These are phyloP conservation scores for Plantago coronopus DNA, from an alignment of 305 asterid genomes.

Conservation along the genomic window DNA sequence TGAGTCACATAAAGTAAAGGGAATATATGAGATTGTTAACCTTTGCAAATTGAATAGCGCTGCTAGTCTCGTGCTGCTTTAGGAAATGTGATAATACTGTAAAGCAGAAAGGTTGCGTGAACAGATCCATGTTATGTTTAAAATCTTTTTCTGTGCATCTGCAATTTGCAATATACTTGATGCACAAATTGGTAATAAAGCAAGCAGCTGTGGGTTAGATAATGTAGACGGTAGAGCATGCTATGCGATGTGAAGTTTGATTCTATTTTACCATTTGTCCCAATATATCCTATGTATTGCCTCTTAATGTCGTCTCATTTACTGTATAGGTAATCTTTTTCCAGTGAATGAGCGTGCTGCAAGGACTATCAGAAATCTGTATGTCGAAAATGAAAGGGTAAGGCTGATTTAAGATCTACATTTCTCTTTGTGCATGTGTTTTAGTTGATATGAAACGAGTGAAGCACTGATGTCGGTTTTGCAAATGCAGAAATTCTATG, in stretches of 20 bases:
- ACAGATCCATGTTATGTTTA: not conserved
- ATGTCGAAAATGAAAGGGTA: constrained; percentile 94
- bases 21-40: constrained; percentile 16
- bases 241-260: not conserved
- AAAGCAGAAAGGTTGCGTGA: not conserved
- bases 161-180: constrained; percentile 7
- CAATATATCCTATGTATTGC: constrained; percentile 10
- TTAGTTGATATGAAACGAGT: not conserved
- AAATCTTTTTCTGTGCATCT: constrained; percentile 2
- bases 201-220: constrained; percentile 12
- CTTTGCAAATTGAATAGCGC: constrained; percentile 17
- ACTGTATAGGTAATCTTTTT: constrained; percentile 62
- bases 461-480: not conserved
- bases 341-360: constrained; percentile 92
- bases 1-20: not conserved
- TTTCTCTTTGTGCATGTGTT: constrained; percentile 21
- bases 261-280: no score
- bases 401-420: constrained; percentile 22
- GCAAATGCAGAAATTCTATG: not conserved
- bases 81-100: constrained; percentile 16
- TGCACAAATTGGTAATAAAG: constrained; percentile 16
- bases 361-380: constrained; percentile 80
- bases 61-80: constrained; percentile 14
- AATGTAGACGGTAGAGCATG: constrained; percentile 8
- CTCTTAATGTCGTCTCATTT: constrained; percentile 16